Evolutionary conservation across 2,329 filamentous ascomycete genomes (phyloP), one percentile per base, ranked within the genome.

Genomic region (Keithomyces neogunnii): DNA sequence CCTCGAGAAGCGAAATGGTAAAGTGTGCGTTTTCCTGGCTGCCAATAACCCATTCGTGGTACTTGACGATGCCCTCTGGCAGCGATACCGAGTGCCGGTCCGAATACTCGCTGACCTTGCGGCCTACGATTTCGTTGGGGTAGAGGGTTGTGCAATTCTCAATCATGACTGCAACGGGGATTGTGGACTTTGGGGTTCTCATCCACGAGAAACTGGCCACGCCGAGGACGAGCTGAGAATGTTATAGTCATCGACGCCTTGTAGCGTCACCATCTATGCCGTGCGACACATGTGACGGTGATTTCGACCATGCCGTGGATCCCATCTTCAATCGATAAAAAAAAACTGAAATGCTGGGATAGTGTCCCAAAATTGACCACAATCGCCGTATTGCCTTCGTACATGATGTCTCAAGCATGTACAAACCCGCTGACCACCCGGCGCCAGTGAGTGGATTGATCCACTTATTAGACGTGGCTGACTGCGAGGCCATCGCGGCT

Each of bases 1-100:
- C 51, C 29, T 56, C 38, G 28, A 55, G 49, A n/a, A 55, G 48
- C 31, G 42, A 54, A 31, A 55, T 51, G 19, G 50, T 49, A 42
- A 48, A 52, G 30, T 30, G 36, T 5, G 53, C 30, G 29, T 45
- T n/a, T 31, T 53, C 39, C 26, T 57, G 43, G 1, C 42, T 55
- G 30, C 48, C 10, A 19, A 50, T 26, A 5, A 56, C 54, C 31
- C 47, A 40, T 11, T 45, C 36, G 35, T 52, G 53, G 35, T 52
- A 54, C 30, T 45, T 10, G 13, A 42, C 33, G 4, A 55, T 33
- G 6, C 32, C 29, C 4, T 38, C 30, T 13, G 43, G 35, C 28
- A 55, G 53, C 5, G 26, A 42, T 7, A 50, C 33, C 6, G 51
- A 54, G 43, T 51, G 47, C 8, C 35, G n/a, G 45, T 52, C 44